These are phyloP conservation scores for Chlamydomonas urium DNA, from an alignment of 139 green algal genomes.

Conservation along the genomic window DNA sequence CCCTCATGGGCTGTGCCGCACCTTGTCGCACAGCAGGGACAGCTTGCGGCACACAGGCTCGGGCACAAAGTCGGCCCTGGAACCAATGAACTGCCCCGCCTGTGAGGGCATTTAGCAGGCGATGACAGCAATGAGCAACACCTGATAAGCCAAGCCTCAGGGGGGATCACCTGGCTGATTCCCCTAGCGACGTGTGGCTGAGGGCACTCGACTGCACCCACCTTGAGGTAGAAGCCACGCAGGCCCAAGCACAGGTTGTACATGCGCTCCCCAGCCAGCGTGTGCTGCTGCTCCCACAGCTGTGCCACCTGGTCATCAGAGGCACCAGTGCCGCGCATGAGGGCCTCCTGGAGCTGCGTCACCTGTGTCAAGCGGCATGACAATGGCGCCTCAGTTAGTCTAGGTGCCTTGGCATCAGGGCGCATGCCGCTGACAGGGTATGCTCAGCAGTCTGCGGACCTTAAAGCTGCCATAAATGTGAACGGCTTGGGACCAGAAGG, in stretches of 20 bases:
- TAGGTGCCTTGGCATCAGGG: too few species aligned
- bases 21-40: constrained; percentile 76
- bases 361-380: too few species aligned
- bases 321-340: not conserved
- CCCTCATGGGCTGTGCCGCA: not conserved
- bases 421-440: too few species aligned
- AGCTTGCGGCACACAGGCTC: constrained; percentile 75
- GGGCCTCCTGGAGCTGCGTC: too few species aligned
- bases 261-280: constrained; percentile 69
- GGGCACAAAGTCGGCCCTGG: constrained; percentile 82
- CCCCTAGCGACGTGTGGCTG: too few species aligned
- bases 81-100: constrained; percentile 86
- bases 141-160: too few species aligned
- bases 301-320: constrained; percentile 3
- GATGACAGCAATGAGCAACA: not conserved
- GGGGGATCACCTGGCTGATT: too few species aligned
- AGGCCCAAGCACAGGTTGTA: constrained; percentile 77
- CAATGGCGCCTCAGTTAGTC: too few species aligned
- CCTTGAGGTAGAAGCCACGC: constrained; percentile 88
- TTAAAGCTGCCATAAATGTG: too few species aligned
- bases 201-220: constrained; percentile 4
- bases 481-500: too few species aligned
- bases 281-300: constrained; percentile 73
- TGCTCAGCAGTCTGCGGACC: too few species aligned
- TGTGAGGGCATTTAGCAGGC: too few species aligned